phyloP scores from a whole-genome alignment of 2,329 filamentous ascomycete species.

The Podosphaera fusca region DNA sequence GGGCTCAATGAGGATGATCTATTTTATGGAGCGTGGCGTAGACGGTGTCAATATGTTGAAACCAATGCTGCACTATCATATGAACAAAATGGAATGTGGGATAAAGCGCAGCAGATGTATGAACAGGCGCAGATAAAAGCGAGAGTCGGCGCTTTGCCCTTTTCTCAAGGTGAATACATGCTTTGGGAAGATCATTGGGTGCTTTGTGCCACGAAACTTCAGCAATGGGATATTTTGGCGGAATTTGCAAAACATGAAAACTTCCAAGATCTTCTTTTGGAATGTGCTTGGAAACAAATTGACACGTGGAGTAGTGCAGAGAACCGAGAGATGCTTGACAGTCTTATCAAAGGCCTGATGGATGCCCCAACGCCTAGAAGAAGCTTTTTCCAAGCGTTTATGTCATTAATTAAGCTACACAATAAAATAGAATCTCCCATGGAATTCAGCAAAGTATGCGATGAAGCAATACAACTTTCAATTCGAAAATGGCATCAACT shows the following conservation, averaged over 20 bases:
- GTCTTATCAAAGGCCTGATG: slow-evolving; percentile 88
- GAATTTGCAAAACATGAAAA: slow-evolving; percentile 99
- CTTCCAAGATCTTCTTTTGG: slow-evolving; percentile 82
- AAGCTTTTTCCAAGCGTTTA: slow-evolving; percentile 96
- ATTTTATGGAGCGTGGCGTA: slow-evolving; percentile 92
- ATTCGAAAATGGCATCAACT: slow-evolving; percentile 98
- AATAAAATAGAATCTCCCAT: slow-evolving; percentile 57
- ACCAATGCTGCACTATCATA: slow-evolving; percentile 94
- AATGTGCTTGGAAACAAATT: slow-evolving; percentile 86
- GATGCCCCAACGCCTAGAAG: slow-evolving; percentile 86
- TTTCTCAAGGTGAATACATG: slow-evolving; percentile 93
- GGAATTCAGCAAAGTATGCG: slow-evolving; percentile 77
- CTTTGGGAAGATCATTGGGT: slow-evolving; percentile 99
- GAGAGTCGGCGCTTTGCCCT: slow-evolving; percentile 82
- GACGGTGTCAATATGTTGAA: slow-evolving; percentile 87
- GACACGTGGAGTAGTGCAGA: slow-evolving; percentile 83
- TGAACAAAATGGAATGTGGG: slow-evolving; percentile 98
- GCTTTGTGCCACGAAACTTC: slow-evolving; percentile 86
- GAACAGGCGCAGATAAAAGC: slow-evolving; percentile 95
- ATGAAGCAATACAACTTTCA: slow-evolving; percentile 90
- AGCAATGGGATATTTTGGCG: slow-evolving; percentile 94
- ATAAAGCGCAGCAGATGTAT: slow-evolving; percentile 92
- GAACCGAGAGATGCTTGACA: slow-evolving; percentile 73
- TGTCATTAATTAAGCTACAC: slow-evolving; percentile 84
- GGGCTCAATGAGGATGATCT: slow-evolving; percentile 84